Evolutionary conservation across 2,329 filamentous ascomycete genomes (phyloP).

Genomic region (Cadophora luteo-olivacea): DNA sequence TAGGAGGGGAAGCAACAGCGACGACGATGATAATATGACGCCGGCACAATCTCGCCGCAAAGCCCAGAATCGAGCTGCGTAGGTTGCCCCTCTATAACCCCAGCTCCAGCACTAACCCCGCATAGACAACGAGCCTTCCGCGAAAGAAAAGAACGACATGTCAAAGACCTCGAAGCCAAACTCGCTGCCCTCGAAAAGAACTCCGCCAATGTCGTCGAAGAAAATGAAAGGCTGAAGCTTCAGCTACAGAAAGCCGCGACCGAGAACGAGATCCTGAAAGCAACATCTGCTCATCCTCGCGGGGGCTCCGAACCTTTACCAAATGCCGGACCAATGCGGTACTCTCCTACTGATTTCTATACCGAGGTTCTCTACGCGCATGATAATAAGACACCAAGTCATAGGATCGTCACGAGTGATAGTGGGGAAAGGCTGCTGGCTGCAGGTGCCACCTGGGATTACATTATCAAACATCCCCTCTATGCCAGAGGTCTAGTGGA

Average conservation of each 20-base stretch:
- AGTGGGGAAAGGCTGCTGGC: constrained; percentile 74
- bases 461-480: constrained; percentile 81
- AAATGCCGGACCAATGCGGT: constrained; percentile 70
- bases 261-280: constrained; percentile 91
- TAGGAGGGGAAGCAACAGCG: constrained; percentile 47
- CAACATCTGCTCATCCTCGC: constrained; percentile 66
- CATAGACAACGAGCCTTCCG: constrained; percentile 91
- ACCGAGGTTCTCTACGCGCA: constrained; percentile 67
- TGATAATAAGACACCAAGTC: constrained; percentile 66
- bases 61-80: constrained; percentile 77
- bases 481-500: constrained; percentile 82
- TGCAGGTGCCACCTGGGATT: constrained; percentile 85
- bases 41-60: constrained; percentile 67
- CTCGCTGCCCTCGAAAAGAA: constrained; percentile 78
- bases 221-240: constrained; percentile 86
- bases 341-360: constrained; percentile 76
- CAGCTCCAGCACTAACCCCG: background rate
- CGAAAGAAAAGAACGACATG: constrained; percentile 92
- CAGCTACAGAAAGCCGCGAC: constrained; percentile 84
- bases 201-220: constrained; percentile 73
- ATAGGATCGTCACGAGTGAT: constrained; percentile 72
- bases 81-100: constrained; percentile 46
- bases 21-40: constrained; percentile 59
- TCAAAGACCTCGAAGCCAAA: constrained; percentile 90
- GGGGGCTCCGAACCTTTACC: constrained; percentile 45